Evolutionary conservation across 2,329 filamentous ascomycete species (phyloP), one percentile per base, ranked within the genome.

Genomic region (Metarhizium sp.): DNA sequence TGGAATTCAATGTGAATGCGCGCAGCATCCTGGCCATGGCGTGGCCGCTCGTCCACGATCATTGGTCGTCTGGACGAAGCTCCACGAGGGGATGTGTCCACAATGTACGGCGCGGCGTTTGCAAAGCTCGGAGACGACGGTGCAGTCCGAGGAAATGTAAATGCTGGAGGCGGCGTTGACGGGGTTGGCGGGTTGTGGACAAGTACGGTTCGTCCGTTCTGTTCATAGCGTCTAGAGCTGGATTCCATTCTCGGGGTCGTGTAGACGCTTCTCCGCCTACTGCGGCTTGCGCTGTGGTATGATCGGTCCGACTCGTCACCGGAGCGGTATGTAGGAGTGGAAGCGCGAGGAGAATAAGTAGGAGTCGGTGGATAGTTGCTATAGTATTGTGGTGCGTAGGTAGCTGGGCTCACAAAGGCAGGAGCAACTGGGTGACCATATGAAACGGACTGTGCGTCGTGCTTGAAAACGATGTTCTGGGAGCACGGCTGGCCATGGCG

Each of bases 141-240:
- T 20, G 68, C 67, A 42, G 73, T 76, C 61, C 70, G 70, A 5
- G 75, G 69, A 18, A 67, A 66, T 54, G 58, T 60, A 61, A 69
- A 74, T 38, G 65, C 62, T 58, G 71, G 74, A n/a, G 77, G 75
- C 30, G 77, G 74, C 32, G 75, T 76, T 55, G 73, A 70, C 40
- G 76, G 72, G 8, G 72, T 73, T 13, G 75, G 71, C 3, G 75
- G 74, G 59, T 68, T 69, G 57, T 78, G 72, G 52, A 75, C 69
- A 55, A 79, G 68, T 54, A 75, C 61, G 53, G 74, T 68, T 55
- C 75, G 73, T 58, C 79, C 75, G 51, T 69, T 58, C 50, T 64
- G 62, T 53, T 66, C 62, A 42, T 65, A 66, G 56, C 65, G 67
- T 59, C 66, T 64, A 6, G 69, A 52, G 42, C 42, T 48, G 54